Evolutionary conservation across 176 grass and related monocot species (phyloP).

Genomic region (Cenchrus americanus): DNA sequence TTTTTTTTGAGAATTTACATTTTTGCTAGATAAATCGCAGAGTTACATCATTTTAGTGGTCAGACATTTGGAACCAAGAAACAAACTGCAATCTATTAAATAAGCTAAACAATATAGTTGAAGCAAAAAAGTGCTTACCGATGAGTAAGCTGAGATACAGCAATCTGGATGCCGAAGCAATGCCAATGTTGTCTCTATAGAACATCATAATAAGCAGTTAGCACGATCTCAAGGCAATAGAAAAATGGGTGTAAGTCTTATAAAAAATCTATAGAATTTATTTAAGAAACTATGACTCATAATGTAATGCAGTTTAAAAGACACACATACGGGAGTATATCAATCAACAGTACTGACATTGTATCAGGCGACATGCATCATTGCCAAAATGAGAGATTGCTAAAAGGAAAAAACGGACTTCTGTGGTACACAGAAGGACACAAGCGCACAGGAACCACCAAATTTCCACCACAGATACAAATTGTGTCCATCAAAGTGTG

Average conservation of each 20-base stretch:
- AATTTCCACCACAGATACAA: neutral
- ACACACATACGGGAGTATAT: neutral
- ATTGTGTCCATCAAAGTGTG: neutral
- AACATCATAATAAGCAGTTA: conserved; percentile 39
- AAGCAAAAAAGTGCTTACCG: conserved; percentile 57
- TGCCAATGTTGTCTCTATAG: conserved; percentile 90
- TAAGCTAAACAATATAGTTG: conserved; percentile 17
- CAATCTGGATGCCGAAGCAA: conserved; percentile 98
- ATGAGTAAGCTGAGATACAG: conserved; percentile 95
- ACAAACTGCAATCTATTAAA: neutral
- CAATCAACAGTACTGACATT: neutral
- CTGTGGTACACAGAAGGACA: neutral
- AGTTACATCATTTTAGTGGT: conserved; percentile 18
- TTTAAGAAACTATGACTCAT: neutral
- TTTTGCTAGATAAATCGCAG: neutral
- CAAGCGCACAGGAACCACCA: neutral
- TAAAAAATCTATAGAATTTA: neutral
- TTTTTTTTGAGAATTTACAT: no score
- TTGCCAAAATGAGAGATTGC: neutral
- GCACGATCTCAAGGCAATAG: neutral
- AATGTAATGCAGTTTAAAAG: neutral
- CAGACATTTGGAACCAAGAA: neutral
- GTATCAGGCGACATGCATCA: neutral
- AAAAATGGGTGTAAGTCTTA: neutral
- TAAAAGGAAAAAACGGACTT: neutral